phyloP scores from a whole-genome alignment of 345 rosid species.

The Lagerstroemia speciosa region DNA sequence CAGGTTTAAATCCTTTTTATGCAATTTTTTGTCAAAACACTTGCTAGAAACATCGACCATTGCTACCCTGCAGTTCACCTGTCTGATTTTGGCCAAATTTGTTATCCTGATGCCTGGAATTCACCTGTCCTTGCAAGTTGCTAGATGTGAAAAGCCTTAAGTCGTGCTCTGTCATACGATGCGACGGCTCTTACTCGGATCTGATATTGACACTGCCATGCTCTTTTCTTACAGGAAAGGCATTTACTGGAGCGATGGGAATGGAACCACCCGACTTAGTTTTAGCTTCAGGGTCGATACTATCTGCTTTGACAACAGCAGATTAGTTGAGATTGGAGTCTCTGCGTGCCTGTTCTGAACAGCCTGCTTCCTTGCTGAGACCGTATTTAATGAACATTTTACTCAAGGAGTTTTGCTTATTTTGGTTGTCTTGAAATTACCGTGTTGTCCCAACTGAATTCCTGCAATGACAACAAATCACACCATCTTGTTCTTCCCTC shows the following conservation, averaged over 20 bases:
- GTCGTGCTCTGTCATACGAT: background rate
- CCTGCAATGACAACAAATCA: background rate
- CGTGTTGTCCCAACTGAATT: no score
- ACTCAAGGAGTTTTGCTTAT: background rate
- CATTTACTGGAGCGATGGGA: background rate
- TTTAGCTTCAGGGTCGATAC: background rate
- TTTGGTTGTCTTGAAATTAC: background rate
- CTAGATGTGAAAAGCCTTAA: background rate
- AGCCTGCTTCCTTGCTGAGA: background rate
- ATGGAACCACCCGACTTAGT: background rate
- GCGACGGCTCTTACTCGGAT: background rate
- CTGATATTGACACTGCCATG: background rate
- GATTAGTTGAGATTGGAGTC: background rate
- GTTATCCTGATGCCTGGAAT: background rate
- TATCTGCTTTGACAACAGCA: background rate
- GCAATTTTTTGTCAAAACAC: no score
- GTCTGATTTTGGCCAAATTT: background rate
- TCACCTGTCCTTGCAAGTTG: background rate
- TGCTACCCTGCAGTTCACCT: background rate
- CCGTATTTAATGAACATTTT: background rate
- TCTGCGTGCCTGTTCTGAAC: background rate
- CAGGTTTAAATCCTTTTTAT: background rate
- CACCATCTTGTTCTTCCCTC: background rate
- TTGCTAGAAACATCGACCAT: no score
- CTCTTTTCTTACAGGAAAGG: background rate